phyloP scores from a whole-genome alignment of 805 yeast species.

The Candida corydali region DNA sequence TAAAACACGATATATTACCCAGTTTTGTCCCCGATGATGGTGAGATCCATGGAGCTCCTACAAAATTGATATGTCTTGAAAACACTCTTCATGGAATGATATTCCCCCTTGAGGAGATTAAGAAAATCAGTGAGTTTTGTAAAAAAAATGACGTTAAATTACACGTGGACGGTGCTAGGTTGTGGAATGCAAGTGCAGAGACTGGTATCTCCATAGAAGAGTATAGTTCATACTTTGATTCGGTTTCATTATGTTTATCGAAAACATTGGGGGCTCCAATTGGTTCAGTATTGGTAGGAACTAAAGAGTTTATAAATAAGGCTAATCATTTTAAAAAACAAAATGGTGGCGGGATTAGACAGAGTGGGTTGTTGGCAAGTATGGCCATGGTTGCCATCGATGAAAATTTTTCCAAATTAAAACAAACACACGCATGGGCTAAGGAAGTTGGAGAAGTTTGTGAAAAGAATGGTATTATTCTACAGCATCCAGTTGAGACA shows the following conservation, averaged over 20 bases:
- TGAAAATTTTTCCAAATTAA: conserved; percentile 60
- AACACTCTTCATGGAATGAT: conserved; percentile 84
- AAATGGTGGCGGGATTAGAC: conserved; percentile 91
- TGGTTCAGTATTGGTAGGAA: conserved; percentile 83
- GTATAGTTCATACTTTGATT: conserved; percentile 75
- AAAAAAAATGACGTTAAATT: conserved; percentile 51
- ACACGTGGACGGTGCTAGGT: conserved; percentile 94
- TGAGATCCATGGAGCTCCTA: conserved; percentile 86
- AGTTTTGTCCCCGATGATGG: conserved; percentile 66
- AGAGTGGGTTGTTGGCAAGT: conserved; percentile 72
- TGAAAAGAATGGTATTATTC: conserved; percentile 45
- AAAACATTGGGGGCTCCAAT: conserved; percentile 92
- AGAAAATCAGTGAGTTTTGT: conserved; percentile 68
- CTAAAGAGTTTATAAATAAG: conserved; percentile 50
- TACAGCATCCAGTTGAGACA: conserved; percentile 77
- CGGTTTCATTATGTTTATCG: conserved; percentile 85
- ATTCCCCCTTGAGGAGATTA: conserved; percentile 74
- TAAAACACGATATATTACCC: conserved; percentile 77
- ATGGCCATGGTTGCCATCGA: conserved; percentile 82
- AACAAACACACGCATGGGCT: conserved; percentile 48
- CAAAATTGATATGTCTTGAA: conserved; percentile 77
- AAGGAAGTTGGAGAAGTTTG: conserved; percentile 53
- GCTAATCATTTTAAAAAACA: conserved; percentile 88
- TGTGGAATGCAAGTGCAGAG: conserved; percentile 84
- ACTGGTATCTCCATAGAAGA: conserved; percentile 65